Base-by-base conservation (phyloP, 2,329 filamentous ascomycete species). In the Aspergillus fumigatus region DNA sequence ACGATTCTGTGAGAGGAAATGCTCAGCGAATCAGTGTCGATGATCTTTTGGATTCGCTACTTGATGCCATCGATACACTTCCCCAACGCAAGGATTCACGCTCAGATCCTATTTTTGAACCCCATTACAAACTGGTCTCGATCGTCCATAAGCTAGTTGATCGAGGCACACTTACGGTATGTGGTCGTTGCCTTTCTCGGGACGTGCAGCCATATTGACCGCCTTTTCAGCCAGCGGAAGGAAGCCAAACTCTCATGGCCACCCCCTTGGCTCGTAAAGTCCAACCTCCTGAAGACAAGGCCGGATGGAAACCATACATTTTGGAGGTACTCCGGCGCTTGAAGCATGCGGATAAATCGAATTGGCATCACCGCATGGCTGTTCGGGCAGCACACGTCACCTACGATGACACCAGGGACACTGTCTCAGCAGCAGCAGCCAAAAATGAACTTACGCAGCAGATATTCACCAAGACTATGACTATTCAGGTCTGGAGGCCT, bases 361-460 rank as follows among this genome's bases (percentile, higher is more conserved):
- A 94, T 66, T 97, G 92, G 92, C 92, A 97, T 68, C 92, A 97
- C 71, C 88, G 92, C 21, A 92, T 97, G 76, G 90, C 91, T 53
- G 87, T 88, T 67, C 86, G 92, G 25, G 72, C 83, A 60, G 86
- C 85, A 5, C 81, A 82, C 61, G 79, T 88, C 43, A 75, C 87
- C 6, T 88, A 84, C 62, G 80, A 87, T 56, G 81, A 82, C 43
- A 70, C 75, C 2, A 77, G 78, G 50, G 77, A 79, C 52, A 73
- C 80, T n/a, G 65, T 79, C 62, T 79, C 81, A 10, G 81, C 81
- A 4, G 72, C 81, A 14, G 84, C 82, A 32, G 87, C 89, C 23
- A 92, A 92, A 64, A 84, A 87, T 67, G 89, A 93, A 54, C 84
- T 95, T 14, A 92, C 91, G 51, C 82, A 85, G 53, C 88, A 96